A percentile compares a stretch with the other conserved stretches of the same genome.
phyloP scores from a whole-genome alignment of 2,329 filamentous ascomycete genomes.

The Aspergillus intermedius region DNA sequence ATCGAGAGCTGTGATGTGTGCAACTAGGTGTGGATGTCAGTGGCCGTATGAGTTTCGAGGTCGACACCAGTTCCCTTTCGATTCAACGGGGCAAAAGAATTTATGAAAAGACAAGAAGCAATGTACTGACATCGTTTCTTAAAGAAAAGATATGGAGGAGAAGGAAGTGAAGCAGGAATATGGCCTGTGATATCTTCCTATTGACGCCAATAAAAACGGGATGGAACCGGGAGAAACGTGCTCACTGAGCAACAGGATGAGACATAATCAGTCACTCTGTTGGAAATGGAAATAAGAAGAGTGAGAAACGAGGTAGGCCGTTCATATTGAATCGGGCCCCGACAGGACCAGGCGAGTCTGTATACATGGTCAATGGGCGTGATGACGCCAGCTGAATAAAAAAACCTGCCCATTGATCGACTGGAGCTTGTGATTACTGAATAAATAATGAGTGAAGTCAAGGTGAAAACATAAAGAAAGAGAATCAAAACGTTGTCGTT shows the following conservation, averaged over 20 bases:
- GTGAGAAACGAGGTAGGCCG: neutral
- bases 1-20: constrained; percentile 2
- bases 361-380: too few species aligned
- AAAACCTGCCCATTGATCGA: constrained; percentile 11
- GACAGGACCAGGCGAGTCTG: neutral
- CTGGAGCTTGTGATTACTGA: neutral
- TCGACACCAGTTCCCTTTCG: neutral
- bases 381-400: neutral
- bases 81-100: neutral
- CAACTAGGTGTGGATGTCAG: neutral
- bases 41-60: neutral
- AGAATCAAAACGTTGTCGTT: constrained; percentile 1
- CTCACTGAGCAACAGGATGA: neutral
- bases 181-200: neutral
- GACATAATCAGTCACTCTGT: neutral
- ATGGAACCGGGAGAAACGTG: neutral
- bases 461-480: neutral
- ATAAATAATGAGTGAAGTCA: constrained; percentile 7
- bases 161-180: constrained; percentile 4
- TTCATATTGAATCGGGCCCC: neutral
- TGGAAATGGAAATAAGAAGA: neutral
- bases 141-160: constrained; percentile 1
- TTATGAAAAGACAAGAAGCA: constrained; percentile 5
- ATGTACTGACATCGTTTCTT: constrained; percentile 8
- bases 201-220: neutral